Percentiles rank a stretch among this genome's conserved stretches.
Evolutionary conservation across 2,329 filamentous ascomycete genomes (phyloP).

Genomic region (Aspergillus sp.): DNA sequence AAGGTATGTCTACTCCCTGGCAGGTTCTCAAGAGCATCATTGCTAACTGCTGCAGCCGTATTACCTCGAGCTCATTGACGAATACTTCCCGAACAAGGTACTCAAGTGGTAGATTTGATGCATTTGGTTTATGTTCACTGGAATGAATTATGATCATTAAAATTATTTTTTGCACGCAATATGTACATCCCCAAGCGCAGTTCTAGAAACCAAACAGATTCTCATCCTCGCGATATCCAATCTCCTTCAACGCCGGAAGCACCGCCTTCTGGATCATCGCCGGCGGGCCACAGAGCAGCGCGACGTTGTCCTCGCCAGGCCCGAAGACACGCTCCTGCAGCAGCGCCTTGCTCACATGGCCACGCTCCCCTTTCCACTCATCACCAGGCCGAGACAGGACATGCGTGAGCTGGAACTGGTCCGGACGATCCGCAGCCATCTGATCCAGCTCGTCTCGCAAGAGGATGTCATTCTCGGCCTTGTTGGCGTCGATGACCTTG

Average conservation of each 20-base stretch:
- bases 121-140: background rate
- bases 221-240: conserved; percentile 38
- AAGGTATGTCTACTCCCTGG: conserved; percentile 44
- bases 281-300: conserved; percentile 43
- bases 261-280: conserved; percentile 45
- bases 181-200: too few relatives aligned
- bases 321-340: conserved; percentile 7
- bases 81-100: conserved; percentile 60
- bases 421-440: conserved; percentile 2
- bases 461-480: conserved; percentile 8
- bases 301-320: conserved; percentile 33
- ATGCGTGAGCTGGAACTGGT: conserved; percentile 7
- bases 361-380: conserved; percentile 6
- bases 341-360: conserved; percentile 6
- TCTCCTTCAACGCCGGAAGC: conserved; percentile 39
- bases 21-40: background rate
- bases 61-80: conserved; percentile 64
- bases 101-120: conserved; percentile 52
- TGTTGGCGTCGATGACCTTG: conserved; percentile 24
- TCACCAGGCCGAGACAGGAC: conserved; percentile 6
- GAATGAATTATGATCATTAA: background rate
- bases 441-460: conserved; percentile 5
- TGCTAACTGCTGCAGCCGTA: conserved; percentile 45
- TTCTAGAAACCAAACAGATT: conserved; percentile 35
- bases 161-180: too few relatives aligned